phyloP scores from a whole-genome alignment of 2,329 filamentous ascomycete genomes.

The Ophiostoma montium region DNA sequence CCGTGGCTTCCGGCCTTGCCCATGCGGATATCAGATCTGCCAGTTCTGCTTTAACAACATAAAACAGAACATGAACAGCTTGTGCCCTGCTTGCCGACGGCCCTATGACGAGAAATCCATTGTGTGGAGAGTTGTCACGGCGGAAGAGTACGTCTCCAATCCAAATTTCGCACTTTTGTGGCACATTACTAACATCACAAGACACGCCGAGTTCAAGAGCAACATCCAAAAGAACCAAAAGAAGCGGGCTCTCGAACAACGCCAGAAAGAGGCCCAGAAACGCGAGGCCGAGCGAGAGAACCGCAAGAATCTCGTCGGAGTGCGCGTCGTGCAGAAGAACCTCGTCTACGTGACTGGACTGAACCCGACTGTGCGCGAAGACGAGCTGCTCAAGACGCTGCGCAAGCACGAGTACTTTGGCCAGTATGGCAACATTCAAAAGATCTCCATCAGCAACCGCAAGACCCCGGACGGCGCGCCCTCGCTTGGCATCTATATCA shows the following conservation, averaged over 20 bases:
- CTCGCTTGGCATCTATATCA: conserved; percentile 96
- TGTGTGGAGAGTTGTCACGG: conserved; percentile 87
- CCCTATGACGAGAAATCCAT: conserved; percentile 96
- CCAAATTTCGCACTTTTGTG: background rate
- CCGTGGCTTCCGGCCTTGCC: conserved; percentile 91
- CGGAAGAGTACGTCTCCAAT: conserved; percentile 63
- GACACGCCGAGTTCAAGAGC: conserved; percentile 59
- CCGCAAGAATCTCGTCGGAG: conserved; percentile 87
- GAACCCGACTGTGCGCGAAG: conserved; percentile 81
- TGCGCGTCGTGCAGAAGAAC: conserved; percentile 96
- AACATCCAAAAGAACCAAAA: conserved; percentile 84
- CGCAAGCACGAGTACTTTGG: conserved; percentile 90
- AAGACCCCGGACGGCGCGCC: conserved; percentile 66
- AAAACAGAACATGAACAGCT: conserved; percentile 91
- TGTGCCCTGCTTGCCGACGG: conserved; percentile 92
- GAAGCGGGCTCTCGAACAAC: conserved; percentile 66
- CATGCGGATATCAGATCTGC: conserved; percentile 98
- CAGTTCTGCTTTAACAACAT: conserved; percentile 99
- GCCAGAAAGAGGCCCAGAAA: conserved; percentile 91
- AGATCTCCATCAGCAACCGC: conserved; percentile 95
- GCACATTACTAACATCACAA: conserved; percentile 19
- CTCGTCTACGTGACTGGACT: conserved; percentile 95
- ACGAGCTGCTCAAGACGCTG: conserved; percentile 79
- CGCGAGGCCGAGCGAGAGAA: conserved; percentile 91
- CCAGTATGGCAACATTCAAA: conserved; percentile 95